Percentiles rank a stretch among this genome's conserved stretches.
Evolutionary conservation across 148 eudicot species (phyloP).

Genomic region (Simmondsia chinensis): DNA sequence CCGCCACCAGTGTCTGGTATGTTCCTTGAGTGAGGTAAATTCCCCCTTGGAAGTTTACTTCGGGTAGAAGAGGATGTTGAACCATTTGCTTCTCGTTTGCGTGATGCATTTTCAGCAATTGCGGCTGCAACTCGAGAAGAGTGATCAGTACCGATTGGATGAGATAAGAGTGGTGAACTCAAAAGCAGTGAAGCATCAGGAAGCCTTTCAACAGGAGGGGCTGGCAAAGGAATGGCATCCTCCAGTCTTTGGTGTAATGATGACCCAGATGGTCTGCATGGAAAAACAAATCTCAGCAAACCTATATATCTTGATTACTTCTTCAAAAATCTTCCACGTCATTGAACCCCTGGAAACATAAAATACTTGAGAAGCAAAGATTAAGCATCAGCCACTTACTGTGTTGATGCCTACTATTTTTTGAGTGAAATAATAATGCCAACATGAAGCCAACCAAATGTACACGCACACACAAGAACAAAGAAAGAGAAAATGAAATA

Average conservation of each 20-base stretch:
- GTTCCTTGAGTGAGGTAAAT: conserved; percentile 48
- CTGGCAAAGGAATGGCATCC: conserved; percentile 12
- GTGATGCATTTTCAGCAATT: conserved; percentile 58
- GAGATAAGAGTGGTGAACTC: conserved; percentile 42
- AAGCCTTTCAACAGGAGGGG: conserved; percentile 42
- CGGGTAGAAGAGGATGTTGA: conserved; percentile 32
- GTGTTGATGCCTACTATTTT: too few species aligned
- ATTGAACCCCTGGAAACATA: too few species aligned
- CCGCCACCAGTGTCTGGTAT: conserved; percentile 64
- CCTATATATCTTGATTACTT: too few species aligned
- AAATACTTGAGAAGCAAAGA: too few species aligned
- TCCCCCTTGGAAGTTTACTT: conserved; percentile 65
- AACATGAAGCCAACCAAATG: too few species aligned
- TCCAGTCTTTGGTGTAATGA: conserved; percentile 8
- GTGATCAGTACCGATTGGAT: conserved; percentile 42
- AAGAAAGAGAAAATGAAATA: too few species aligned
- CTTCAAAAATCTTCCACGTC: too few species aligned
- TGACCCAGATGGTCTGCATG: conserved; percentile 16
- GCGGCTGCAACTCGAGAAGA: conserved; percentile 87
- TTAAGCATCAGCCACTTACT: too few species aligned
- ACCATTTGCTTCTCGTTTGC: conserved; percentile 64
- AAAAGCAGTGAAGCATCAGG: conserved; percentile 77
- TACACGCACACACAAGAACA: too few species aligned
- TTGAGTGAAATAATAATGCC: too few species aligned
- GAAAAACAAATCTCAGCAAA: too few species aligned